phyloP scores from a whole-genome alignment of 805 yeast species.

The Saccharomycopsis sp. region DNA sequence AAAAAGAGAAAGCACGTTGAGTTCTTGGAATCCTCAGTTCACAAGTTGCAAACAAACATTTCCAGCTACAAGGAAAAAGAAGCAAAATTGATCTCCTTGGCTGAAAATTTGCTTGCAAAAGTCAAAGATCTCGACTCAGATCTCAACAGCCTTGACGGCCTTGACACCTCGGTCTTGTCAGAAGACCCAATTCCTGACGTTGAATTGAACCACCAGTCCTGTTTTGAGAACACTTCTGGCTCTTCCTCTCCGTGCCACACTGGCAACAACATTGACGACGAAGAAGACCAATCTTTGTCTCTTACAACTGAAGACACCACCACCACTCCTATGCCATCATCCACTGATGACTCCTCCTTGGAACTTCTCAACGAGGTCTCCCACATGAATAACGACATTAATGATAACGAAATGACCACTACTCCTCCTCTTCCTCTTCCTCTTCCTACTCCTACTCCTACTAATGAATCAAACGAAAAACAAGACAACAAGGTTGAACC shows the following conservation, averaged over 20 bases:
- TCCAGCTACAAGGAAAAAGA: slow-evolving; percentile 15
- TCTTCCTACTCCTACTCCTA: neutral
- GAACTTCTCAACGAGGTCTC: too few relatives aligned
- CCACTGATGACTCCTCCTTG: too few relatives aligned
- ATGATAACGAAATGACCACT: neutral
- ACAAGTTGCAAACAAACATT: slow-evolving; percentile 25
- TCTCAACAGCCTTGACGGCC: slow-evolving; percentile 1
- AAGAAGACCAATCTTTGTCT: neutral
- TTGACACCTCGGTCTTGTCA: slow-evolving; percentile 10
- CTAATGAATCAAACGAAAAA: too few relatives aligned
- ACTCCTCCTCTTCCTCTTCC: neutral
- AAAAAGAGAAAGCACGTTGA: slow-evolving; percentile 91
- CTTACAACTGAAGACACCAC: neutral
- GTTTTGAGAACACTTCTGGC: slow-evolving; percentile 8
- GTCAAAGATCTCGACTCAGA: slow-evolving; percentile 13
- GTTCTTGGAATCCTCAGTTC: slow-evolving; percentile 51
- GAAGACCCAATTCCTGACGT: slow-evolving; percentile 18
- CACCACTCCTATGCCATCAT: neutral
- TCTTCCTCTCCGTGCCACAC: neutral
- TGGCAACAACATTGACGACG: neutral
- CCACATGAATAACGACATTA: too few relatives aligned
- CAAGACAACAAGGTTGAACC: too few relatives aligned
- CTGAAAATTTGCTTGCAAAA: slow-evolving; percentile 11
- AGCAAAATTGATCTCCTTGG: slow-evolving; percentile 11
- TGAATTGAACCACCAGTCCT: slow-evolving; percentile 16